Conservation (phyloP, 306 rosid species). For the Hylodesmum podocarpum region DNA sequence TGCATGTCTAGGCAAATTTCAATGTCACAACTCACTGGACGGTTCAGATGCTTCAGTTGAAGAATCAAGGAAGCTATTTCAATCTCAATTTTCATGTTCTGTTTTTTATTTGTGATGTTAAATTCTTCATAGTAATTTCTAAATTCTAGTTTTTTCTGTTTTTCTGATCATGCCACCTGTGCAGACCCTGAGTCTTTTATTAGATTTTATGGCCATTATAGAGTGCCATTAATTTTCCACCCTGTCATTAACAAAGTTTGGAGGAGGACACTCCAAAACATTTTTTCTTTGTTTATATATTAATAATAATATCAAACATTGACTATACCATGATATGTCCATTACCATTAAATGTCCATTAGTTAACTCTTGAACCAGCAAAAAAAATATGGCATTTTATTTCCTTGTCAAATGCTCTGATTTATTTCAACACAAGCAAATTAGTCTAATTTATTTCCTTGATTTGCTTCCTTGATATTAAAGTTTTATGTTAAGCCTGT, state of each 20-base stretch:
- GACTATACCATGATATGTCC: too few species aligned
- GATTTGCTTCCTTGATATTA: too few species aligned
- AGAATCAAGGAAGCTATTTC: neutral
- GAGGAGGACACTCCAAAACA: neutral
- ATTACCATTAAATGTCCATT: too few species aligned
- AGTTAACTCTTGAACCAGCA: too few species aligned
- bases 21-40: neutral
- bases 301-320: too few species aligned
- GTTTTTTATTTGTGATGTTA: neutral
- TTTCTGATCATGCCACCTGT: constrained; percentile 15
- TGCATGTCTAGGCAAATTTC: constrained; percentile 33
- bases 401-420: too few species aligned
- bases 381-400: too few species aligned
- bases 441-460: too few species aligned
- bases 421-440: too few species aligned
- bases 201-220: constrained; percentile 28
- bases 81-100: neutral
- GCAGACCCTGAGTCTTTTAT: constrained; percentile 11
- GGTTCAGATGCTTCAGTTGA: neutral
- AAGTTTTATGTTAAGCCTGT: too few species aligned
- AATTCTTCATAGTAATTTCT: neutral
- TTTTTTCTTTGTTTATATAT: too few species aligned
- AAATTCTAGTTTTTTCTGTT: neutral
- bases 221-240: constrained; percentile 27
- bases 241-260: neutral